phyloP scores from a whole-genome alignment of 1,284 basidiomycete genomes.

The Bjerkandera adusta region DNA sequence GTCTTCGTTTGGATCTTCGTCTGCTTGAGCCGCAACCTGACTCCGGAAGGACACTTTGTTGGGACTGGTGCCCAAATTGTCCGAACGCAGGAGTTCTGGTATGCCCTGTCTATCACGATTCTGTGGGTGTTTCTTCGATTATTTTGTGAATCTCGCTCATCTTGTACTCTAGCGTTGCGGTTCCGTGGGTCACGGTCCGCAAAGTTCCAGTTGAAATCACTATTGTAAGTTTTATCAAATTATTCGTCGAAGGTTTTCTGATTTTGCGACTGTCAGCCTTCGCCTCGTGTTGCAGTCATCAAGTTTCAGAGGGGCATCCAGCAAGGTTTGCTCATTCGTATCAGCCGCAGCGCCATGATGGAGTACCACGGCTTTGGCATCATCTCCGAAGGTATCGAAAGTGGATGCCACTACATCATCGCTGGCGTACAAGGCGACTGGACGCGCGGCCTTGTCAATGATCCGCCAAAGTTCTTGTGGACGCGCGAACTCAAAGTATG shows the following conservation, averaged over 20 bases:
- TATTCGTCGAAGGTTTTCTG: too few species aligned
- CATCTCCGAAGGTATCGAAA: constrained; percentile 57
- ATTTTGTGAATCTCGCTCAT: background rate
- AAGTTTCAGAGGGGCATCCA: constrained; percentile 66
- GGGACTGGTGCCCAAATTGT: constrained; percentile 3
- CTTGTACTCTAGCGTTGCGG: constrained; percentile 20
- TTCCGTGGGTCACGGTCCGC: constrained; percentile 39
- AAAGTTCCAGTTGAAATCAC: constrained; percentile 37
- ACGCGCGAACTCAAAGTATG: constrained; percentile 58
- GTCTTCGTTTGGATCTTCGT: constrained; percentile 14
- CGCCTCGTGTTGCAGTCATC: constrained; percentile 59
- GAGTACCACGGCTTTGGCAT: constrained; percentile 69
- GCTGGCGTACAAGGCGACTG: constrained; percentile 68
- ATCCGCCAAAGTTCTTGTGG: constrained; percentile 57
- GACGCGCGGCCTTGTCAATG: constrained; percentile 51
- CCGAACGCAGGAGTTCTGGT: constrained; percentile 13
- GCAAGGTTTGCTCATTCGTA: constrained; percentile 60
- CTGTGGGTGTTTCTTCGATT: constrained; percentile 6
- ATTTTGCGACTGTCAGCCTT: too few species aligned
- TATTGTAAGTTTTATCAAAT: constrained; percentile 31
- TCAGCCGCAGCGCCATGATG: constrained; percentile 55
- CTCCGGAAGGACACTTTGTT: background rate
- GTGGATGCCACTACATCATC: constrained; percentile 60
- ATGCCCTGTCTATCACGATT: constrained; percentile 13
- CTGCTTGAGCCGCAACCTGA: constrained; percentile 7